A percentile compares a stretch with the other conserved stretches of the same genome.
Conservation (phyloP, 2,329 filamentous ascomycete genomes). For the Pestalotiopsis sp. region DNA sequence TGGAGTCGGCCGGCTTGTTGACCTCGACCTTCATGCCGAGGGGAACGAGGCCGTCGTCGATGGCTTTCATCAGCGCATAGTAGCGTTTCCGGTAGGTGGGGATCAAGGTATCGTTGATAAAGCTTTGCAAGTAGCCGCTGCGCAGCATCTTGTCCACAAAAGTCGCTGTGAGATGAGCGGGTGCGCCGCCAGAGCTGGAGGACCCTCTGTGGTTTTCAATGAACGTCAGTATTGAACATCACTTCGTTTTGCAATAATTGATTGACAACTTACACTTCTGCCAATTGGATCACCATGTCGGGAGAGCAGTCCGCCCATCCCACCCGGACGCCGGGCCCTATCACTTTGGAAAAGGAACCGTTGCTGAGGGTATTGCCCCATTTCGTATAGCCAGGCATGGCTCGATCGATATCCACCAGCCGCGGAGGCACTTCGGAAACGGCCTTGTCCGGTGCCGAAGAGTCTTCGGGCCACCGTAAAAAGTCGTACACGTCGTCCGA, state of each 20-base stretch:
- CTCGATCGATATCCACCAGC: conserved; percentile 64
- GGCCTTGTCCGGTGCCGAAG: background rate
- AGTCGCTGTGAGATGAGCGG: conserved; percentile 29
- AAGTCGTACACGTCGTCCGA: conserved; percentile 76
- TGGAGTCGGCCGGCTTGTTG: conserved; percentile 7
- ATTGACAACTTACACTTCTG: conserved; percentile 52
- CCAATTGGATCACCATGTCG: conserved; percentile 60
- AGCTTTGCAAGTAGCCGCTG: conserved; percentile 52
- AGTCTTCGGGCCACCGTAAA: conserved; percentile 55
- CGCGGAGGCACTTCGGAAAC: conserved; percentile 41
- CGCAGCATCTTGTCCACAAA: conserved; percentile 52
- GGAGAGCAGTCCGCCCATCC: conserved; percentile 54
- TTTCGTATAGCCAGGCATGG: conserved; percentile 56
- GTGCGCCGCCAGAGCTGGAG: conserved; percentile 32
- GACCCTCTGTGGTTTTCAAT: conserved; percentile 18
- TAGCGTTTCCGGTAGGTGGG: conserved; percentile 52
- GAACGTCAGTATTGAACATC: background rate
- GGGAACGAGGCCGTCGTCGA: conserved; percentile 22
- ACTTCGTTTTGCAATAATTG: background rate
- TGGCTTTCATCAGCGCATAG: conserved; percentile 21
- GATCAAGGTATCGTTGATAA: conserved; percentile 55
- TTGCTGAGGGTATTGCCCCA: conserved; percentile 68
- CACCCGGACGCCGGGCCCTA: conserved; percentile 62
- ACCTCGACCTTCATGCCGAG: conserved; percentile 22
- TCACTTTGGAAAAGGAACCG: conserved; percentile 67